Conservation (phyloP, 371 early-diverging fungal species). For the Circinella umbellata region DNA sequence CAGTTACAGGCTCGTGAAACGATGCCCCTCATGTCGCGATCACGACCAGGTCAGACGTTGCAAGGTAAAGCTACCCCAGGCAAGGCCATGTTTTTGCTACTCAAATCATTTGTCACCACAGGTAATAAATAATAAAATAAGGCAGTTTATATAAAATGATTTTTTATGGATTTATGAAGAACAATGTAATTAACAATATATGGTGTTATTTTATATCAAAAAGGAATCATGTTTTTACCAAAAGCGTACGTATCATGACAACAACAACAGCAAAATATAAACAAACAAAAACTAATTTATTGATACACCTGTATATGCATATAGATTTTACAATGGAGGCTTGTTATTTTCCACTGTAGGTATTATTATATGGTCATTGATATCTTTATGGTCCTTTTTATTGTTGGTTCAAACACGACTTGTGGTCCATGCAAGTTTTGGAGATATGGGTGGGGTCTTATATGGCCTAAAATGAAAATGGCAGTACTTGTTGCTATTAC, state of each 20-base stretch:
- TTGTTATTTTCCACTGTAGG: slow-evolving; percentile 63
- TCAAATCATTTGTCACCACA: slow-evolving; percentile 90
- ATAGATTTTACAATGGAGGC: slow-evolving; percentile 74
- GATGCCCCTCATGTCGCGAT: slow-evolving; percentile 60
- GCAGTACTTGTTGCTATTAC: slow-evolving; percentile 82
- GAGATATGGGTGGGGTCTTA: slow-evolving; percentile 73
- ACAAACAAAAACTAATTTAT: too few relatives aligned
- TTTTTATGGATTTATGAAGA: neutral
- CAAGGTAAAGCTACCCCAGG: slow-evolving; percentile 78
- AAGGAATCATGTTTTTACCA: slow-evolving; percentile 79
- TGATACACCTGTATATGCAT: too few relatives aligned
- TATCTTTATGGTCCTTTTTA: slow-evolving; percentile 67
- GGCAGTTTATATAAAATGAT: neutral
- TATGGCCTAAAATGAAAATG: slow-evolving; percentile 76
- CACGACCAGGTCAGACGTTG: slow-evolving; percentile 35
- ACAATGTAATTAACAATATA: neutral
- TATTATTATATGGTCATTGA: slow-evolving; percentile 56
- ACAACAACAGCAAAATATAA: neutral
- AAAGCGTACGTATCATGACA: slow-evolving; percentile 56
- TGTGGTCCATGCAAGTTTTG: slow-evolving; percentile 66
- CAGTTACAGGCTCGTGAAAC: slow-evolving; percentile 49
- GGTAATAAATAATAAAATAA: slow-evolving; percentile 37
- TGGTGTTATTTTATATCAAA: neutral
- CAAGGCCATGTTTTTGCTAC: slow-evolving; percentile 82
- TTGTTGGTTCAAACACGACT: slow-evolving; percentile 65